Evolutionary conservation across 305 asterid genomes (phyloP).

Genomic region (Fraxinus albicans): DNA sequence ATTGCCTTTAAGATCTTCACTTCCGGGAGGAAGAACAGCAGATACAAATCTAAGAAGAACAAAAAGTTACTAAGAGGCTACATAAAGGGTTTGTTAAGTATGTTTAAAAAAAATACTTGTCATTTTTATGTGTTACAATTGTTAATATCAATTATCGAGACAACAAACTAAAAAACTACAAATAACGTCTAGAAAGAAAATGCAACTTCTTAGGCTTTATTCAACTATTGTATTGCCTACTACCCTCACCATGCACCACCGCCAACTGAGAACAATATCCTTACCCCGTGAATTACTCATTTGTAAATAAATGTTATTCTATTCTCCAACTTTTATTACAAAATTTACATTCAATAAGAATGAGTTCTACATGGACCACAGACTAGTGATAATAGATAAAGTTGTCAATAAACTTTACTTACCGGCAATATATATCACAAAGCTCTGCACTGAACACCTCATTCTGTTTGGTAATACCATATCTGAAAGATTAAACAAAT

Average conservation of each 20-base stretch:
- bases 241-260: background rate
- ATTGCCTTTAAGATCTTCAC: conserved; percentile 82
- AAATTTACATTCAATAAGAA: background rate
- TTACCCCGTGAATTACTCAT: background rate
- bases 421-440: conserved; percentile 90
- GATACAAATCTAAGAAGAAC: conserved; percentile 63
- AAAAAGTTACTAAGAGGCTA: background rate
- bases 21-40: conserved; percentile 75
- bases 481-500: conserved; percentile 45
- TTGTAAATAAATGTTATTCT: background rate
- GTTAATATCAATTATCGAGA: background rate
- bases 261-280: background rate
- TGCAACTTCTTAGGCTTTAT: background rate
- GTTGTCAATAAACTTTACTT: conserved; percentile 21
- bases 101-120: background rate
- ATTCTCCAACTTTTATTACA: background rate
- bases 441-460: conserved; percentile 92
- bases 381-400: conserved; percentile 3
- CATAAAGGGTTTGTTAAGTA: background rate
- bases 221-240: background rate
- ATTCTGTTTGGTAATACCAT: conserved; percentile 89
- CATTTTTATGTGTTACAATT: background rate
- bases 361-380: conserved; percentile 13
- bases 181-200: background rate
- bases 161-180: background rate